phyloP scores from a whole-genome alignment of 192 early-diverging fungal species.

The Backusella australiensis region DNA sequence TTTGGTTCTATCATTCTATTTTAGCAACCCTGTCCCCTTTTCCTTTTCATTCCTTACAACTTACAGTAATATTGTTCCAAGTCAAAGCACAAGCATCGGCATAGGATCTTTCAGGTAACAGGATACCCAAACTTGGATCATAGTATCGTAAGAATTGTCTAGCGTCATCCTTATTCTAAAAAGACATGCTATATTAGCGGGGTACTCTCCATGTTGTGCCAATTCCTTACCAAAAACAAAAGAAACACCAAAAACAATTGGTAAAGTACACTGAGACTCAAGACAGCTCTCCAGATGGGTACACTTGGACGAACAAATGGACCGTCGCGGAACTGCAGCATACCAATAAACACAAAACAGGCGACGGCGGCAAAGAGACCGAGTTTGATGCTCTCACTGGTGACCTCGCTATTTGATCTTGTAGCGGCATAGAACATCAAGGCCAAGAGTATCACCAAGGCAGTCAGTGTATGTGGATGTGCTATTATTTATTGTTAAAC shows the following conservation, averaged over 20 bases:
- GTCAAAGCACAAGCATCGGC: slow-evolving; percentile 87
- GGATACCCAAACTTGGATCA: slow-evolving; percentile 76
- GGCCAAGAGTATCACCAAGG: slow-evolving; percentile 44
- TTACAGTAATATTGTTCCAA: slow-evolving; percentile 67
- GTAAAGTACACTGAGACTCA: slow-evolving; percentile 84
- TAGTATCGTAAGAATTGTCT: slow-evolving; percentile 76
- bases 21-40: background rate
- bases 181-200: background rate
- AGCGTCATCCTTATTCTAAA: slow-evolving; percentile 83
- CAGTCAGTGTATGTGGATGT: slow-evolving; percentile 56
- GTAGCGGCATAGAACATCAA: slow-evolving; percentile 57
- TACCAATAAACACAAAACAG: slow-evolving; percentile 77
- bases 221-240: slow-evolving; percentile 75
- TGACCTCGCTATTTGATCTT: slow-evolving; percentile 48
- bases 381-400: slow-evolving; percentile 50
- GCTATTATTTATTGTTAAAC: slow-evolving; percentile 27
- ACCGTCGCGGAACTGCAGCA: slow-evolving; percentile 91
- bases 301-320: slow-evolving; percentile 93
- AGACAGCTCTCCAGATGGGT: slow-evolving; percentile 87
- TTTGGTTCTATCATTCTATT: slow-evolving; percentile 55
- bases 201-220: too few species aligned
- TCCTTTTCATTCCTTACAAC: background rate
- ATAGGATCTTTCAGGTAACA: slow-evolving; percentile 90
- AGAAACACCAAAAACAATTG: slow-evolving; percentile 88
- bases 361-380: slow-evolving; percentile 48